Evolutionary conservation across 2,329 filamentous ascomycete genomes (phyloP).

Genomic region (Helotiales sp.): DNA sequence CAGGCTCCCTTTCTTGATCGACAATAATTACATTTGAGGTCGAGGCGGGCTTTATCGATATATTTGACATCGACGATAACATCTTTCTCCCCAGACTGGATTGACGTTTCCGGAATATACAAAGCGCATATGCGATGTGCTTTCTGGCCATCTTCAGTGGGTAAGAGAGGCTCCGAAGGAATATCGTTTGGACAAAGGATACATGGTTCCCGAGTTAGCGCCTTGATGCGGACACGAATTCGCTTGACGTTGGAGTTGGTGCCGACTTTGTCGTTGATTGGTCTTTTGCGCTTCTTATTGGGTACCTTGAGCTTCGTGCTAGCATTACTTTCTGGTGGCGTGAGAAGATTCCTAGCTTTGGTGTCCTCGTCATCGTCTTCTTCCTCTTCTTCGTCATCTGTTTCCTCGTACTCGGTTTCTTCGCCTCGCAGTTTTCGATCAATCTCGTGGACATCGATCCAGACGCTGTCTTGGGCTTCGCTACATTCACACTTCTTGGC

Average conservation of each 20-base stretch:
- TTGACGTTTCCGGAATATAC: conserved; percentile 91
- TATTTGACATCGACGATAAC: conserved; percentile 77
- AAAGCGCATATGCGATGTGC: conserved; percentile 88
- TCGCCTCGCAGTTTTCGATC: conserved; percentile 93
- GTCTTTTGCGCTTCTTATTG: conserved; percentile 71
- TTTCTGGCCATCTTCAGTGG: conserved; percentile 84
- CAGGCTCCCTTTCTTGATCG: conserved; percentile 94
- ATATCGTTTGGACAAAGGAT: conserved; percentile 92
- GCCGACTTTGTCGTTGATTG: conserved; percentile 50
- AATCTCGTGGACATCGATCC: conserved; percentile 96
- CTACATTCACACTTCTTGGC: conserved; percentile 97
- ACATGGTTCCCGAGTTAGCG: conserved; percentile 77
- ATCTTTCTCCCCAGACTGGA: conserved; percentile 73
- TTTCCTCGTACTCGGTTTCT: conserved; percentile 81
- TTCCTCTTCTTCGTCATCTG: conserved; percentile 71
- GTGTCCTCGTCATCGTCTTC: conserved; percentile 68
- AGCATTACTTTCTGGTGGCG: conserved; percentile 74
- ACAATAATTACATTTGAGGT: conserved; percentile 94
- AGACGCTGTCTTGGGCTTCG: conserved; percentile 93
- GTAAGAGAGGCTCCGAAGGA: conserved; percentile 77
- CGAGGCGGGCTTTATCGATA: conserved; percentile 84
- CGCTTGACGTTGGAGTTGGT: conserved; percentile 63
- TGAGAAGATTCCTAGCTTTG: conserved; percentile 71
- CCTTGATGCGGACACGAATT: conserved; percentile 74
- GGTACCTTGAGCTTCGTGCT: conserved; percentile 67